Evolutionary conservation across 495 filamentous ascomycete genomes (phyloP).

Genomic region (Trichoderma reesei): DNA sequence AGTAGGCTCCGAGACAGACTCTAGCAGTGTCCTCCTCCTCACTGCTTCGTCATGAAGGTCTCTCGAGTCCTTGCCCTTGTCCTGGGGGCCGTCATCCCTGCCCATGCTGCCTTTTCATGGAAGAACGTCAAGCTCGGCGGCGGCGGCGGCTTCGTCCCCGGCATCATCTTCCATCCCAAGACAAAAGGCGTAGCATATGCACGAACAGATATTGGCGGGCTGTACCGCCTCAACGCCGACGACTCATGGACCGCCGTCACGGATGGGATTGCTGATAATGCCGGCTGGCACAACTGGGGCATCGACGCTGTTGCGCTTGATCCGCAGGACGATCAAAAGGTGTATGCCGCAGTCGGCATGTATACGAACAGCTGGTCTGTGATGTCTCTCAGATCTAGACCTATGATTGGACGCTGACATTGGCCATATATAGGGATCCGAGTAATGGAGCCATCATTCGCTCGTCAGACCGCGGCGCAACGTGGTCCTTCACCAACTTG

Average conservation of each 20-base stretch:
- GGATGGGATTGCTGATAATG: conserved; percentile 39
- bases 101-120: conserved; percentile 32
- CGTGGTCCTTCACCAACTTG: conserved; percentile 36
- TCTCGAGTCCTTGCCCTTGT: background rate
- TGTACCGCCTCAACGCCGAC: conserved; percentile 44
- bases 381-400: background rate
- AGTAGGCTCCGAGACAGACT: background rate
- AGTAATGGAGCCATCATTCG: conserved; percentile 43
- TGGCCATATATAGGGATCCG: conserved; percentile 32
- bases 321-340: conserved; percentile 39
- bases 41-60: background rate
- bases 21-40: background rate
- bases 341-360: conserved; percentile 50
- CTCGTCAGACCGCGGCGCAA: conserved; percentile 40
- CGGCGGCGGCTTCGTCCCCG: conserved; percentile 51
- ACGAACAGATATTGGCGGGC: conserved; percentile 53
- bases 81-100: conserved; percentile 11
- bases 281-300: conserved; percentile 48
- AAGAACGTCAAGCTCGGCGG: conserved; percentile 40
- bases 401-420: background rate
- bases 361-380: conserved; percentile 47
- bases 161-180: conserved; percentile 50
- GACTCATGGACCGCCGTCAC: conserved; percentile 50
- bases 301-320: conserved; percentile 50
- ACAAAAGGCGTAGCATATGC: conserved; percentile 49